Base-by-base conservation (phyloP, 2,329 filamentous ascomycete species). In the Penicillium italicum region DNA sequence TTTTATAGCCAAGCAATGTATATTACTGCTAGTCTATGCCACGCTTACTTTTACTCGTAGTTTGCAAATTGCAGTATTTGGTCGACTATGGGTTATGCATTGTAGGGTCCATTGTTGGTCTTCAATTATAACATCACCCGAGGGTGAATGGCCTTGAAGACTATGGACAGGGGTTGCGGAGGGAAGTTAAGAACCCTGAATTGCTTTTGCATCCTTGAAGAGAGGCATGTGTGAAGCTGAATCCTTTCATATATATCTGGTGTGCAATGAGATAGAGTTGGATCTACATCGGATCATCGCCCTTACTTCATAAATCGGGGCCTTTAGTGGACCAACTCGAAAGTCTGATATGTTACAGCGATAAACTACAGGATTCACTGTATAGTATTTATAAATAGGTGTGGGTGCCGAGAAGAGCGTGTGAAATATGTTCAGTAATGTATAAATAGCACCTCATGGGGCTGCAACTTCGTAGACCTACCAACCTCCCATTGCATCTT, bases 211-310 rank as follows among this genome's bases (percentile, higher is more conserved):
- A 8, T 26, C 7, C 11, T 46, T 8, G n/a, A 5, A 26, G 10
- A 24, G 9, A 31, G 31, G 12, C 7, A 14, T 3, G 14, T 12
- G 14, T 36, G 26, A 18, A 31, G 18, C 5, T 18, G 24, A 46
- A 38, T n/a, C 6, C 18, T n/a, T 14, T 22, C 20, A 4, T 31
- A 20, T 16, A 31, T 18, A 16, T n/a, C 14, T 31, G 20, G 18
- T 46, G 10, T 37, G n/a, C 26, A 10, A 10, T 10, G 14, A 20
- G 33, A 55, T 55, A 44, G 16, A 50, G 33, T 50, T 50, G 38
- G 52, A 55, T 55, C 52, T 50, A 50, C 52, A 44, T 33, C 33
- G 5, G 46, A 44, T 44, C 52, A 50, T 54, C 51, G 45, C 16
- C 18, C 24, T 18, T 44, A 16, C 40, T 50, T 46, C 46, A 50